Conservation (phyloP, 2,329 filamentous ascomycete genomes). For the Penicillium griseofulvum region DNA sequence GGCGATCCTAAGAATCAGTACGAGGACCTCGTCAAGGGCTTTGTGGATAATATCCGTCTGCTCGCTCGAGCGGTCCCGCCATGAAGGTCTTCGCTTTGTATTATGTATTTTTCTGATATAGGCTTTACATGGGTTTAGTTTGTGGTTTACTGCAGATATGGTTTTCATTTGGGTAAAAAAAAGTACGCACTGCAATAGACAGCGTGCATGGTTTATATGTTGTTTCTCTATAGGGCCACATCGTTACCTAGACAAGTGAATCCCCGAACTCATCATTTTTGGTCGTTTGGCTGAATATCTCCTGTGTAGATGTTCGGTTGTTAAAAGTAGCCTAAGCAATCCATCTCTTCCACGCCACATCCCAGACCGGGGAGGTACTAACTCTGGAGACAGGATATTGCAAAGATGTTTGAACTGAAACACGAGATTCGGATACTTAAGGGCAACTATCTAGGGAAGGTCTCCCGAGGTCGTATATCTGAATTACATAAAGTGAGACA, state of each 20-base stretch:
- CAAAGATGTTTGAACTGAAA: too few species aligned
- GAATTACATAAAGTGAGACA: neutral
- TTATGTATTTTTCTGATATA: constrained; percentile 12
- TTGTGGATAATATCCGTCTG: constrained; percentile 50
- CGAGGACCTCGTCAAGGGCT: constrained; percentile 48
- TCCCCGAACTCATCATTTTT: neutral
- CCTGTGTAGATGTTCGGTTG: neutral
- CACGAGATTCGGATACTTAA: too few species aligned
- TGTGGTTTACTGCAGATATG: constrained; percentile 16
- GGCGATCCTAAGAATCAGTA: constrained; percentile 44
- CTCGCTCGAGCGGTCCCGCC: constrained; percentile 43
- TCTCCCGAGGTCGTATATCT: neutral
- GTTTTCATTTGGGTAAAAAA: constrained; percentile 6
- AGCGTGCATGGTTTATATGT: neutral
- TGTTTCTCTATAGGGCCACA: neutral
- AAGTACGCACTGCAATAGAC: constrained; percentile 13
- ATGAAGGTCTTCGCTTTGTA: constrained; percentile 23
- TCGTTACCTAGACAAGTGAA: neutral
- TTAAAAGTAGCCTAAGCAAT: neutral
- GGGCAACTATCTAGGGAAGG: neutral
- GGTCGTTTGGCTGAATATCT: neutral
- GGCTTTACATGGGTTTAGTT: neutral
- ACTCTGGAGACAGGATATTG: too few species aligned
- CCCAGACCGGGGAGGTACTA: too few species aligned
- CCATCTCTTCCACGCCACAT: too few species aligned